These are phyloP conservation scores for Globisporangium splendens DNA, from an alignment of 352 stramenopile genomes.

Conservation along the genomic window DNA sequence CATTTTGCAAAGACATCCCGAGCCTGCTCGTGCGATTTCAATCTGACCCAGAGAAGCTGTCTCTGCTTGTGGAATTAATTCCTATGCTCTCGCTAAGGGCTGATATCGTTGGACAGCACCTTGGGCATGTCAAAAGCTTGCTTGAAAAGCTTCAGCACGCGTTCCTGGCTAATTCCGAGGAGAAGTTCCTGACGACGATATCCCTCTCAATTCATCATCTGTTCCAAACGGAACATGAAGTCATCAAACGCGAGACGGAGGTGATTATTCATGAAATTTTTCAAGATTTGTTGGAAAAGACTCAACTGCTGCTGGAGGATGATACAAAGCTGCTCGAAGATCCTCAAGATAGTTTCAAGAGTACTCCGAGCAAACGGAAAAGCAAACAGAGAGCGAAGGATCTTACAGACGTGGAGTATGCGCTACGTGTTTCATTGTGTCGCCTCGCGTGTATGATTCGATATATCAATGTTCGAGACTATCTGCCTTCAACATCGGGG, in stretches of 20 bases:
- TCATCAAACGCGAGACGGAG: constrained; percentile 76
- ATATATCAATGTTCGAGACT: constrained; percentile 64
- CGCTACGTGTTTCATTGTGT: constrained; percentile 52
- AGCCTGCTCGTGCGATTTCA: constrained; percentile 73
- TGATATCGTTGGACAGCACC: constrained; percentile 67
- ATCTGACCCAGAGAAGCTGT: constrained; percentile 76
- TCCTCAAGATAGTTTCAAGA: constrained; percentile 4
- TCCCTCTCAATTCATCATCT: constrained; percentile 68
- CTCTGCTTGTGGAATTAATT: constrained; percentile 70
- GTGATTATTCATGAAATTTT: constrained; percentile 70
- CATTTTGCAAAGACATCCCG: constrained; percentile 81
- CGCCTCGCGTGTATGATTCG: constrained; percentile 59
- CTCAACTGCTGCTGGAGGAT: constrained; percentile 43
- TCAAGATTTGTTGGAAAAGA: constrained; percentile 66
- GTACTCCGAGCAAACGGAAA: constrained; percentile 21
- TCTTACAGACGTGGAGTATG: constrained; percentile 65
- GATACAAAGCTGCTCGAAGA: constrained; percentile 40
- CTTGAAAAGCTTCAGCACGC: constrained; percentile 76
- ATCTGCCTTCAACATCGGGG: constrained; percentile 25
- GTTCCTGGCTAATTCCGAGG: constrained; percentile 63
- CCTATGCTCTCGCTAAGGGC: constrained; percentile 59
- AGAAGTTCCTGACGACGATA: constrained; percentile 65
- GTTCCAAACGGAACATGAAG: constrained; percentile 64
- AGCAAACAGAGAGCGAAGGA: constrained; percentile 39
- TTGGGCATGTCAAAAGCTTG: constrained; percentile 59